Evolutionary conservation across 139 green algal species (phyloP).

Genomic region (Protoeuglena noctilucae): DNA sequence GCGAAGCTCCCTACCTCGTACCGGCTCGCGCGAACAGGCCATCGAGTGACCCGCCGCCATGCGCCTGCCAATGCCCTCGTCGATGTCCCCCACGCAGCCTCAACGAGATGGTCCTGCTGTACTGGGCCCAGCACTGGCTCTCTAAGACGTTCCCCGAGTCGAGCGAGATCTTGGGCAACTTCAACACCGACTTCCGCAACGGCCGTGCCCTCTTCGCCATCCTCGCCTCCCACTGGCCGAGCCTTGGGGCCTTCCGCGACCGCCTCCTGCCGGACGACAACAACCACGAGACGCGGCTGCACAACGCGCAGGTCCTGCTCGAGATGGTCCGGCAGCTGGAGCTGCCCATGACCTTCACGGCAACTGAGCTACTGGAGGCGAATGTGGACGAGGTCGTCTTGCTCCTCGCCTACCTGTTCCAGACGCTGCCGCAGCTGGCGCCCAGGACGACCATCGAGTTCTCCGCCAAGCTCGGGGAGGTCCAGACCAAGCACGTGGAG

Average conservation of each 20-base stretch:
- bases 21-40: no score
- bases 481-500: slow-evolving; percentile 40
- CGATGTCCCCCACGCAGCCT: no score
- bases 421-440: slow-evolving; percentile 44
- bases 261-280: slow-evolving; percentile 5
- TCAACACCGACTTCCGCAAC: slow-evolving; percentile 30
- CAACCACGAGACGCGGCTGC: slow-evolving; percentile 3
- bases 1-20: no score
- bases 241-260: slow-evolving; percentile 11
- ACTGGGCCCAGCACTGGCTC: slow-evolving; percentile 26
- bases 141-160: slow-evolving; percentile 11
- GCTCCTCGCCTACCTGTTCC: slow-evolving; percentile 16
- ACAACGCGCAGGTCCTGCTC: not conserved
- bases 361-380: slow-evolving; percentile 11
- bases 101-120: slow-evolving; percentile 42
- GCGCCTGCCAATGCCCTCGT: no score
- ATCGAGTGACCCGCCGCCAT: no score
- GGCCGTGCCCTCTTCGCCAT: slow-evolving; percentile 39
- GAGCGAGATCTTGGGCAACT: slow-evolving; percentile 18
- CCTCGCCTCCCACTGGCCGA: slow-evolving; percentile 43
- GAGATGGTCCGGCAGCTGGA: slow-evolving; percentile 25
- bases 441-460: slow-evolving; percentile 40
- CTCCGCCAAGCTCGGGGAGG: slow-evolving; percentile 31
- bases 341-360: slow-evolving; percentile 9
- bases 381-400: slow-evolving; percentile 9